Evolutionary conservation across 2,329 filamentous ascomycete genomes (phyloP).

Genomic region (Exserohilum turcica): DNA sequence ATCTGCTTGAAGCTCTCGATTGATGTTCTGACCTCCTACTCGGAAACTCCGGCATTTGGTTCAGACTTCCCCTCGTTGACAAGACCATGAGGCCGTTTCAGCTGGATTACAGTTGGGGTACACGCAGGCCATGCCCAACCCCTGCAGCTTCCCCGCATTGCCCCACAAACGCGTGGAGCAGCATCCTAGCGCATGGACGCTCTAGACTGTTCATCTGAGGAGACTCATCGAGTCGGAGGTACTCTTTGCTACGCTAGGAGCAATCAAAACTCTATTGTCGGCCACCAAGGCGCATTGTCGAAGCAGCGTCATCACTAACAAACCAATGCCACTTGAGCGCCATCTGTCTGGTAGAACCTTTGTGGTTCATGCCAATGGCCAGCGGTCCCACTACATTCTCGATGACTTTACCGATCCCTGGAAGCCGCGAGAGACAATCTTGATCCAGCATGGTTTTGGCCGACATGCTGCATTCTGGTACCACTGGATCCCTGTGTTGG

Average conservation of each 20-base stretch:
- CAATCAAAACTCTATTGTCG: neutral
- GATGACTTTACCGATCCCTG: conserved; percentile 39
- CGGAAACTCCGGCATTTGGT: too few relatives aligned
- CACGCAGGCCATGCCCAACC: neutral
- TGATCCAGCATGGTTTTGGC: conserved; percentile 48
- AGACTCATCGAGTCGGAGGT: too few relatives aligned
- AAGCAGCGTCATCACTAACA: too few relatives aligned
- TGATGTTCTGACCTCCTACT: too few relatives aligned
- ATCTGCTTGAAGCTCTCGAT: too few relatives aligned
- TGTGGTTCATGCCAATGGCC: conserved; percentile 37
- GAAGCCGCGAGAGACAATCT: conserved; percentile 41
- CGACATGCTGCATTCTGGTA: conserved; percentile 45
- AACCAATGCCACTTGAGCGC: conserved; percentile 31
- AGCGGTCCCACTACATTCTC: conserved; percentile 39
- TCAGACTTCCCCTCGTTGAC: too few relatives aligned
- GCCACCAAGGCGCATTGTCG: neutral
- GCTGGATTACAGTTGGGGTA: conserved; percentile 5
- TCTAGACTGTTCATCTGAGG: neutral
- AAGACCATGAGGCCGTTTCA: too few relatives aligned
- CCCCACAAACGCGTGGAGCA: conserved; percentile 6
- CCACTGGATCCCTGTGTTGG: conserved; percentile 45
- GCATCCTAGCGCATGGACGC: neutral
- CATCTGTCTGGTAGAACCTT: conserved; percentile 32
- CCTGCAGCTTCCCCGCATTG: conserved; percentile 9
- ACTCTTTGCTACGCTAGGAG: neutral